Evolutionary conservation across 139 green algal species (phyloP), one percentile per base, ranked within the genome.

Genomic region (Tetraselmis striata): DNA sequence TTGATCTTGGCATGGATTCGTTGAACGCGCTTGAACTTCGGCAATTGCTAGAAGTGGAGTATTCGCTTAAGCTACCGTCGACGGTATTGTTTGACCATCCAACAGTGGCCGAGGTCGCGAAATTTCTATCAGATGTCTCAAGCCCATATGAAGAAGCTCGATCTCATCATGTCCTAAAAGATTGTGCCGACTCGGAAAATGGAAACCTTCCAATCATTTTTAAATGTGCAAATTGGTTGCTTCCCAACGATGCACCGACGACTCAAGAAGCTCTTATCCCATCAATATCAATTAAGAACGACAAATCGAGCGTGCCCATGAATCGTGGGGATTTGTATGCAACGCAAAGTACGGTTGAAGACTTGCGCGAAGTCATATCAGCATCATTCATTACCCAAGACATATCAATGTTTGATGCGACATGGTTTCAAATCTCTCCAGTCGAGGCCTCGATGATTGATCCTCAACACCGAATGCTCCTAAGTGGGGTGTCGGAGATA

Each of bases 11-110:
- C 1, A 78, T 93, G 27, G 87, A 92, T 80, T 90, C 85, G 5
- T 77, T 92, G 25, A 81, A 83, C 0, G 84, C 82, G 2, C 59
- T 87, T 2, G 88, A 92, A 76, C 59, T 90, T 22, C 32, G 81
- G 45, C 45, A 67, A 5, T 25, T 67, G 45, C 18, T 67, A 18
- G 45, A 67, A 18, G 18, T 5, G 5, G 45, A 67, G 45, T 32
- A 81, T 31, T 31, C 28, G 0, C 23, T 94, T 32, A 77, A 89
- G 29, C 85, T 96, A 76, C 90, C 92, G 0, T 79, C 86, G 23
- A 95, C 92, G 0, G 78, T 95, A 26, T 86, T 89, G 1, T 93
- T 95, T 80, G 93, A 96, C 84, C 92, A 93, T 82, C 91, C 93
- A 28, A 90, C 90, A 2, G 29, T 87, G 1, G 80, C 59, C 27